Evolutionary conservation across 1,284 basidiomycete genomes (phyloP), one percentile per base, ranked within the genome.

Genomic region (Trichosporon inkin): DNA sequence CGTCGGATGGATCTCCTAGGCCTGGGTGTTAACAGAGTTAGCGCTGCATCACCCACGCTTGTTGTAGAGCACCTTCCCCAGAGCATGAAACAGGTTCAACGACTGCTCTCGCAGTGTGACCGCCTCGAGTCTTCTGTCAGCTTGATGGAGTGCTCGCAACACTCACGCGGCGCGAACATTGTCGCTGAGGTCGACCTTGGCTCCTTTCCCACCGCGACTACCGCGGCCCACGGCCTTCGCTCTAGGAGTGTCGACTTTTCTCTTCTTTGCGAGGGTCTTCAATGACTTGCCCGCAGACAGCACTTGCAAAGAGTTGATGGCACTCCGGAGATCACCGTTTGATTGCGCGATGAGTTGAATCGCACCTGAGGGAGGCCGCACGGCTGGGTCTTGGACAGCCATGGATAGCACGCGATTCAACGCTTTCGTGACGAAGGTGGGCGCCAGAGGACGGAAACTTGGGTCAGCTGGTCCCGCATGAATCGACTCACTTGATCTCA

Each of bases 31-130:
- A 63, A 53, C 38, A 24, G 11, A 10, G 24, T 28, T n/a, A 4
- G 39, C 7, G 34, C 17, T 28, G 22, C 6, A 16, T 5, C n/a
- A 78, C 84, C 61, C 60, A 91, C 95, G 85, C 78, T 98, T 99
- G 77, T 96, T 98, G 76, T 95, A 99, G 54, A 99, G 77, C 2
- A 98, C 84, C 78, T 90, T 95, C 6, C 95, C 96, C 37, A 99
- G 80, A 7, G 97, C 80, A 78, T 98, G 96, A 71, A 98, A 99
- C 39, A 99, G 80, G 2, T 85, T 86, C 10, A 99, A 80, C 58
- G 87, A 89, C 67, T 92, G 88, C 69, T 98, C 95, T 53, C 92
- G 82, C 56, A 87, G 80, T 16, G 90, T 89, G 1, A 92, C 82
- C 2, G 84, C 83, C 71, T 90, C 87, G 65, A 92, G 67, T 16